Base-by-base conservation (phyloP, 495 filamentous ascomycete species). In the Aeminium ludgeri region DNA sequence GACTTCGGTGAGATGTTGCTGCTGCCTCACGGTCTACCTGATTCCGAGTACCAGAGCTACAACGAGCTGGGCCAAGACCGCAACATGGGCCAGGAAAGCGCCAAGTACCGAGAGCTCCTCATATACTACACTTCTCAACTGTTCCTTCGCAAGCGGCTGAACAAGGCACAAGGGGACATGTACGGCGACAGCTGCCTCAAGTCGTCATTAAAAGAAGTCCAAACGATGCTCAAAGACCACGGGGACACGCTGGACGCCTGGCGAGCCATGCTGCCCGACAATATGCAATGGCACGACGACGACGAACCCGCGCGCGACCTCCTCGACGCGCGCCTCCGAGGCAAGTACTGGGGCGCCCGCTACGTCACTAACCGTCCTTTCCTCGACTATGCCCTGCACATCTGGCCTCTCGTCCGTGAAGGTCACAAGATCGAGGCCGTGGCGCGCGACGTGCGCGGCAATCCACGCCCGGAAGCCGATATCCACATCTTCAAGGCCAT, bases 341-440 rank as follows among this genome's bases (percentile, higher is more conserved):
- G 83, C 5, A 97, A 97, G 52, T 95, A 87, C 58, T 95, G 84
- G 61, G 87, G 89, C 16, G 87, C 85, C 0, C 68, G 74, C 32
- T 86, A 92, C 35, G 85, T 97, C 53, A 86, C 87, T 10, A 79
- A 86, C 54, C 70, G 89, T 30, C 82, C 81, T 2, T 80, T 89
- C 44, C 59, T 97, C 10, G 72, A 74, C 41, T 57, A 75, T 52
- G 65, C 69, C 41, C 57, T 87, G 55, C 59, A 81, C 39, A 48
- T 52, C 10, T 45, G 54, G 42, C 39, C 50, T 6, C 20, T 36
- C 23, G 32, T 38, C 17, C 38, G 20, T 20, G 34, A 13, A 12
- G 36, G 34, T 6, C 19, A 13, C n/a, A 29, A 8, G 3, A 38
- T 49, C 17, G 18, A 37, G 12, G 38, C 41, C 11, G 32, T 31